Base-by-base conservation (phyloP, 306 rosid species). In the Vigna hirtella region DNA sequence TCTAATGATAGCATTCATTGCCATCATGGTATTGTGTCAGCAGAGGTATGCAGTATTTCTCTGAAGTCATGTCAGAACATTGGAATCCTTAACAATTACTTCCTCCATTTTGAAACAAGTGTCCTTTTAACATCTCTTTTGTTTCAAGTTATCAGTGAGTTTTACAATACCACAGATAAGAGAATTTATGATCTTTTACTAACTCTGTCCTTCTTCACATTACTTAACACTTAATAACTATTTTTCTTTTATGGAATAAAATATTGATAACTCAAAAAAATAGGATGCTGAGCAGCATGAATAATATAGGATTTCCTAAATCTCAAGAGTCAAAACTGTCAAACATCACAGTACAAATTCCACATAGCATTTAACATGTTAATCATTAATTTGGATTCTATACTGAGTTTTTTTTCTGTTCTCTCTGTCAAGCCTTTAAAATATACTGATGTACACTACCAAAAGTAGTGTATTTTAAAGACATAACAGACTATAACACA, bases 1-100 rank as follows among this genome's bases (percentile, higher is more conserved):
- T 89, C 97, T 56, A 48, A 15, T 0, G 86, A 88, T 34, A 94
- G 98, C 86, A 92, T 94, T 86, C 95, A 85, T 18, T 94, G 97
- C 75, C 91, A 94, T 86, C 98, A 94, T 42, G 98, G 98, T 53
- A 87, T 94, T 66, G 22, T 94, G 89, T 94, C 97, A 17, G 95
- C 98, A 64, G 98, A 94, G 97, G 98, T 92, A 88, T 77, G 86
- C 78, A 56, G 47, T 42, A 17, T 55, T 67, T 87, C 66, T 24
- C 55, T 40, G 3, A 7, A 40, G 3, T 40, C 45, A 40, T 7
- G 10, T 40, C 45, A 71, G 2, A 28, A 45, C 42, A 72, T 58
- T 76, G 50, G 17, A 61, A 49, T 59, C 8, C 67, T 70, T 22
- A 43, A 73, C 51, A 47, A 47, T 20, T 56, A 3, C 30, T n/a